Evolutionary conservation across 2,329 filamentous ascomycete genomes (phyloP).

Genomic region (Daldinia sp.): DNA sequence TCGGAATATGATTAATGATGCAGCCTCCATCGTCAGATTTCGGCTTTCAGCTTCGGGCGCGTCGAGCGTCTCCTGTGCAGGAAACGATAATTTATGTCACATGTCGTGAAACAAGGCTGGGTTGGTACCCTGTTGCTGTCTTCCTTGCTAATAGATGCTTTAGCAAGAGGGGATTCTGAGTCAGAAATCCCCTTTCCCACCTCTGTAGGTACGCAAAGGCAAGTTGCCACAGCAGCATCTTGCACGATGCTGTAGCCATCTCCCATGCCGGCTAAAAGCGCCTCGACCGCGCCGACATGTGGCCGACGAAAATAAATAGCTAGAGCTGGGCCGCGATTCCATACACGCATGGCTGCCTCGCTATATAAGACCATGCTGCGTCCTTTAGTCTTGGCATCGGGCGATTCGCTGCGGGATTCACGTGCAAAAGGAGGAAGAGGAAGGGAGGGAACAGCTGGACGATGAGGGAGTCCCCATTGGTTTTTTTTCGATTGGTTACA

Average conservation of each 20-base stretch:
- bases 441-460: conserved; percentile 22
- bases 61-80: background rate
- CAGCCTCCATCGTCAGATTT: conserved; percentile 14
- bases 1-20: background rate
- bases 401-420: conserved; percentile 23
- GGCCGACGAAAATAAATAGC: conserved; percentile 25
- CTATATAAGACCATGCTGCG: background rate
- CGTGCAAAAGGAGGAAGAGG: conserved; percentile 14
- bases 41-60: conserved; percentile 5
- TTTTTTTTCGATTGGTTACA: conserved; percentile 25
- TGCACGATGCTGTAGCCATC: background rate
- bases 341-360: conserved; percentile 16
- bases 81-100: conserved; percentile 21
- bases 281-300: conserved; percentile 31
- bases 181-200: conserved; percentile 19
- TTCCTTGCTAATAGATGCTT: conserved; percentile 19
- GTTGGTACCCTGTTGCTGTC: background rate
- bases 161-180: conserved; percentile 4
- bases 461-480: conserved; percentile 17
- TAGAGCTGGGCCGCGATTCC: conserved; percentile 29
- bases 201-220: conserved; percentile 1
- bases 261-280: conserved; percentile 40
- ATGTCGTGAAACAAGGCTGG: conserved; percentile 30
- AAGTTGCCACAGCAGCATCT: background rate
- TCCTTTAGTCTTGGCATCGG: conserved; percentile 21